Base-by-base conservation (phyloP, 805 yeast species). In the Yarrowia sp. region DNA sequence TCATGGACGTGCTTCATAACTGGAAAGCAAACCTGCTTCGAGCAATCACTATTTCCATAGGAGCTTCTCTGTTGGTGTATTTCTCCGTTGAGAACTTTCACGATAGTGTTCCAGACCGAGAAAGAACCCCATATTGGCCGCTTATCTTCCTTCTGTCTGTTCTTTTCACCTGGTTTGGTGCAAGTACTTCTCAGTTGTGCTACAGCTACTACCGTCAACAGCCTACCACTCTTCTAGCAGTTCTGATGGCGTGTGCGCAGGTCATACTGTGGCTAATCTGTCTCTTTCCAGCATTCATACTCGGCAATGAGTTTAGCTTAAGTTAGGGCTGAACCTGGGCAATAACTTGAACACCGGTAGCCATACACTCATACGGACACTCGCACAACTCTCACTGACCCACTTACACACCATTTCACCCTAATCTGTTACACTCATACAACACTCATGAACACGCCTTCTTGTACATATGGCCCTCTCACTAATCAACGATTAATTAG, bases 151-250 rank as follows among this genome's bases (percentile, higher is more conserved):
- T 52, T 19, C 43, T 52, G 9, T 36, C 58, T 1, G 20, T 52
- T 9, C 33, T 52, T 2, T 52, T 52, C 58, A 36, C 58, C 14
- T 52, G 58, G 58, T 52, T 52, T 38, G 58, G 58, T 19, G 33
- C 38, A 34, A 36, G 43, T 10, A 52, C 58, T n/a, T 19, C 43
- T 9, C 58, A 52, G n/a, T 8, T 52, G 14, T 36, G 58, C 30
- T 52, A 52, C 33, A 14, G 34, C 14, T 38, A 38, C 43, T 52
- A 52, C 10, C 30, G n/a, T 4, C 58, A 36, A 14, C 15, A 14
- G 4, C 58, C 58, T 17, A 36, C 58, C 13, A 12, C 40, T 9
- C 33, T 20, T 14, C 12, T 38, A 3, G 58, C 58, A 9, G 43
- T 52, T 52, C 34, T 36, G 0, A 15, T 52, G 34, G 5, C 8